A percentile compares a stretch with the other conserved stretches of the same genome.
Evolutionary conservation across 305 asterid genomes (phyloP).

Genomic region (Salvia sclarea): DNA sequence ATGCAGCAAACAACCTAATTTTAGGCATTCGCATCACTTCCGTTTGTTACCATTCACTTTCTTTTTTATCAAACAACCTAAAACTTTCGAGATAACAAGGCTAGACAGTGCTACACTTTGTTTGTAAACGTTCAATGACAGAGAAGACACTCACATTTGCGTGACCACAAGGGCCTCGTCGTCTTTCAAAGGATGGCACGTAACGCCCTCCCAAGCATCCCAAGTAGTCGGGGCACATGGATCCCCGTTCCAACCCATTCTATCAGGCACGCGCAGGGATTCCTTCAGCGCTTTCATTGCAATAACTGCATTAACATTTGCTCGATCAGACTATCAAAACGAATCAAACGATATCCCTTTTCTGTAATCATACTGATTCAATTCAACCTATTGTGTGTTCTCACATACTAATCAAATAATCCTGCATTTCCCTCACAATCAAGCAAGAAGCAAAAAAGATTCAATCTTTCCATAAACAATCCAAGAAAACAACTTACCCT

Average conservation of each 20-base stretch:
- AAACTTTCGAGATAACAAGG: not conserved
- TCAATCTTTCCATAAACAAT: slow-evolving; percentile 9
- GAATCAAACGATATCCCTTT: too few relatives aligned
- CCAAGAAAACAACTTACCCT: slow-evolving; percentile 53
- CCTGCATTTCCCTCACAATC: slow-evolving; percentile 19
- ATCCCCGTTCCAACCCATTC: slow-evolving; percentile 99
- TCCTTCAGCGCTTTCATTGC: slow-evolving; percentile 91
- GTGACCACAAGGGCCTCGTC: slow-evolving; percentile 68
- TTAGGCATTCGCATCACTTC: too few relatives aligned
- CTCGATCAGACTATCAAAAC: slow-evolving; percentile 9
- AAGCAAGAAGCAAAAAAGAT: not conserved
- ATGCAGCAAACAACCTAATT: too few relatives aligned
- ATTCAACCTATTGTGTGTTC: not conserved
- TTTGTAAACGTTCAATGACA: slow-evolving; percentile 1
- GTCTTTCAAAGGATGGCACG: slow-evolving; percentile 61
- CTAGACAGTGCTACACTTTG: not conserved
- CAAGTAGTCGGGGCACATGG: slow-evolving; percentile 96
- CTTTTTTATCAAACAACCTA: too few relatives aligned
- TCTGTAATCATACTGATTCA: not conserved
- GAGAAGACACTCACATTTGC: slow-evolving; percentile 62
- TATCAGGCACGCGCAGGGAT: slow-evolving; percentile 82
- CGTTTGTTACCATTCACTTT: too few relatives aligned
- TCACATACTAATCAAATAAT: not conserved
- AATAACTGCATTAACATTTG: slow-evolving; percentile 47
- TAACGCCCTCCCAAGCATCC: slow-evolving; percentile 99